A percentile compares a stretch with the other conserved stretches of the same genome.
These are phyloP conservation scores for Ogataea zsoltii DNA, from an alignment of 805 yeast genomes.

Conservation along the genomic window DNA sequence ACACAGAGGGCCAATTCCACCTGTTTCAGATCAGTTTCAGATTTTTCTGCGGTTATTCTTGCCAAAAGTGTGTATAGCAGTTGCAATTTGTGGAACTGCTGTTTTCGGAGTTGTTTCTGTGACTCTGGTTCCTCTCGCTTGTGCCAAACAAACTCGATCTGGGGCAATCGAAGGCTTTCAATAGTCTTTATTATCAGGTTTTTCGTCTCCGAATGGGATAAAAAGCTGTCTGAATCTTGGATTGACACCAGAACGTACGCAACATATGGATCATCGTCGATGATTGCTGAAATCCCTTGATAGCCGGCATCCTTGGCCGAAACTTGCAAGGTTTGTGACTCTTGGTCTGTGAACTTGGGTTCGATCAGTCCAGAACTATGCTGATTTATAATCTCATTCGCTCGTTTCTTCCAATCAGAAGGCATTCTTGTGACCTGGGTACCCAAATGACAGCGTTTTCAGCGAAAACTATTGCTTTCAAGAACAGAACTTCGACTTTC, in stretches of 20 bases:
- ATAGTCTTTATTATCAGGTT: neutral
- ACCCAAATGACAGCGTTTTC: neutral
- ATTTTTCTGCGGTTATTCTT: neutral
- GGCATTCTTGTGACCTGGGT: neutral
- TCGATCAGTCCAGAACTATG: neutral
- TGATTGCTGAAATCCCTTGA: neutral
- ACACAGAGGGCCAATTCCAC: neutral
- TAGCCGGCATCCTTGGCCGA: conserved; percentile 4
- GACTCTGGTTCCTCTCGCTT: conserved; percentile 8
- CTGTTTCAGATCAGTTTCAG: neutral
- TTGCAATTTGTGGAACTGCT: conserved; percentile 1
- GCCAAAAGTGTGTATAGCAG: neutral
- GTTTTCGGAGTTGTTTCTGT: conserved; percentile 8
- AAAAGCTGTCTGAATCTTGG: neutral
- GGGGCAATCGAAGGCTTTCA: conserved; percentile 4
- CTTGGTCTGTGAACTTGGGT: neutral
- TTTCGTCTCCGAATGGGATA: neutral
- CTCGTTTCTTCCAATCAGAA: neutral
- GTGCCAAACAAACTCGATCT: conserved; percentile 14
- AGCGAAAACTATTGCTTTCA: neutral
- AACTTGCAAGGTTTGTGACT: neutral
- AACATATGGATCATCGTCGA: neutral
- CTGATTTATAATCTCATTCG: neutral
- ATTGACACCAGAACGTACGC: neutral
- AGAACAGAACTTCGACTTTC: no score